Percentiles rank a stretch among this genome's conserved stretches.
These are phyloP conservation scores for Torulaspora maleeae DNA, from an alignment of 805 yeast species.

Conservation along the genomic window DNA sequence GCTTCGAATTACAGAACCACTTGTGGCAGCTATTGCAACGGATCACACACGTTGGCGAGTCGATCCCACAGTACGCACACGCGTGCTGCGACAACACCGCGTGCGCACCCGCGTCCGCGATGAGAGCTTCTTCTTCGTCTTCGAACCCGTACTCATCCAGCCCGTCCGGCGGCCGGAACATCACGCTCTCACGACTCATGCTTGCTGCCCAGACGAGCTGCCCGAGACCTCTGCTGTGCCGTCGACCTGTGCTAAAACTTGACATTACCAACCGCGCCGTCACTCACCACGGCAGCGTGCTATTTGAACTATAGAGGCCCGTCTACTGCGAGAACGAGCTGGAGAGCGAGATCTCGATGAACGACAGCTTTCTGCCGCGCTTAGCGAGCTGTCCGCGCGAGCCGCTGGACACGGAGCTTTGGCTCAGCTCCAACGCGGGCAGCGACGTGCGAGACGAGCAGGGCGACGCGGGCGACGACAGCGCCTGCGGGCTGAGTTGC, in stretches of 20 bases:
- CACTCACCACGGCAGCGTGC: not conserved
- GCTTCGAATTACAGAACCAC: conserved; percentile 86
- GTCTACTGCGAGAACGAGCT: conserved; percentile 17
- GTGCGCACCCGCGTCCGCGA: conserved; percentile 1
- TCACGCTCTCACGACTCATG: conserved; percentile 1
- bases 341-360: conserved; percentile 23
- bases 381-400: not conserved
- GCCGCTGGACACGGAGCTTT: not conserved
- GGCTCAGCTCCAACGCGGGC: not conserved
- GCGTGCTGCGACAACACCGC: conserved; percentile 35
- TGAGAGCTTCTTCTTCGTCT: conserved; percentile 4
- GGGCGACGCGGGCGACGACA: not conserved
- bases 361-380: conserved; percentile 20
- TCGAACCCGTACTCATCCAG: conserved; percentile 1
- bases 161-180: not conserved
- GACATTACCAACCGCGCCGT: not conserved
- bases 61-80: conserved; percentile 71
- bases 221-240: too few species aligned
- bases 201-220: not conserved
- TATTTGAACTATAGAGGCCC: not conserved
- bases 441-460: not conserved
- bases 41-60: conserved; percentile 58
- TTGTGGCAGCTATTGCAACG: conserved; percentile 71
- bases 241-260: too few species aligned
- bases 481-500: not conserved